phyloP scores from a whole-genome alignment of 2,329 filamentous ascomycete species.

The Talaromyces sp. region DNA sequence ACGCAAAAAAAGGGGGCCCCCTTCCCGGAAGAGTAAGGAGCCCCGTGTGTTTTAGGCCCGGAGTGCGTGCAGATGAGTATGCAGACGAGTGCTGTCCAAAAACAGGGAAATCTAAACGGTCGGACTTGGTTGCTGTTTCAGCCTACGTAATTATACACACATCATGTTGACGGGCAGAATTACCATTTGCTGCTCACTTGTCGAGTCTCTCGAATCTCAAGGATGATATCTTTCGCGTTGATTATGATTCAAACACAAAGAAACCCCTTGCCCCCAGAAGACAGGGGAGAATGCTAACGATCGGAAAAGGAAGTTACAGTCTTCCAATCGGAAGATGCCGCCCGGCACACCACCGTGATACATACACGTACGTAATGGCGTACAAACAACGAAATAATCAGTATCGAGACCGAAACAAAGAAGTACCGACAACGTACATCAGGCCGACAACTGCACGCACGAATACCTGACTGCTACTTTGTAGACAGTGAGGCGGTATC shows the following conservation, averaged over 20 bases:
- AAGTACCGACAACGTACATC: neutral
- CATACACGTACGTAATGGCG: neutral
- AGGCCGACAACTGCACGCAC: constrained; percentile 4
- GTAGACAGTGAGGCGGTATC: neutral
- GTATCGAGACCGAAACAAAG: neutral
- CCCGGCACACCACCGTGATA: neutral
- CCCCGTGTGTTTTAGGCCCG: neutral
- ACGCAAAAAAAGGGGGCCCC: neutral
- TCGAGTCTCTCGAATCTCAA: too few species aligned
- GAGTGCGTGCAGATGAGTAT: neutral
- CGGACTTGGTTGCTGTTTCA: neutral
- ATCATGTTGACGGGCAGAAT: neutral
- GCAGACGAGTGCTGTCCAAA: neutral
- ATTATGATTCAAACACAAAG: too few species aligned
- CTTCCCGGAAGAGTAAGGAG: neutral
- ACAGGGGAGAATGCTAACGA: neutral
- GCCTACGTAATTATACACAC: neutral
- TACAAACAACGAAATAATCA: too few species aligned
- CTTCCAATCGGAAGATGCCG: constrained; percentile 8
- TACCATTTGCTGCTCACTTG: neutral
- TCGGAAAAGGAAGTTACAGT: neutral
- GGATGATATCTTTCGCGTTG: too few species aligned
- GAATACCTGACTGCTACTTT: constrained; percentile 7
- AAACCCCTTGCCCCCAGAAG: too few species aligned
- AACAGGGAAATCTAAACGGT: constrained; percentile 2